These are phyloP conservation scores for Chlorella sp. DNA, from an alignment of 139 green algal species.

Conservation along the genomic window DNA sequence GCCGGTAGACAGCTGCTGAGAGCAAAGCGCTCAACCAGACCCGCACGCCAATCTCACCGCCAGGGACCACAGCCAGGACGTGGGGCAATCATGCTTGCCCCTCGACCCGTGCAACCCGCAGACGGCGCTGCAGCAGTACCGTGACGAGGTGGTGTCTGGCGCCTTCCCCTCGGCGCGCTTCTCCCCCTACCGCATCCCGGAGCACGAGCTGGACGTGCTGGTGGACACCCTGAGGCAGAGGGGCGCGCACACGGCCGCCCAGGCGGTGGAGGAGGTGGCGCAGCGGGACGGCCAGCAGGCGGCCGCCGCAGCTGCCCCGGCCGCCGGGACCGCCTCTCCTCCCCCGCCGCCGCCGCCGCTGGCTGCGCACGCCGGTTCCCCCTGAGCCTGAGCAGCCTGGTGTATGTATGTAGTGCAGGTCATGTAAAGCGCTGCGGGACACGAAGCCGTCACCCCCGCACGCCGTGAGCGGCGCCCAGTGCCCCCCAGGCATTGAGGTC, in stretches of 20 bases:
- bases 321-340: too few relatives aligned
- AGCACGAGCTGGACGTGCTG: constrained; percentile 39
- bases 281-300: constrained; percentile 6
- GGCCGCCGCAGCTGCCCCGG: too few relatives aligned
- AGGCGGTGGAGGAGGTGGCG: constrained; percentile 28
- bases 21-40: not conserved
- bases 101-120: too few relatives aligned
- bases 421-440: too few relatives aligned
- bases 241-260: constrained; percentile 41
- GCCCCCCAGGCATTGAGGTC: too few relatives aligned
- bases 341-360: too few relatives aligned
- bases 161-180: constrained; percentile 63
- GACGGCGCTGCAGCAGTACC: constrained; percentile 68
- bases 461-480: too few relatives aligned
- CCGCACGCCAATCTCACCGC: not conserved
- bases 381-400: too few relatives aligned
- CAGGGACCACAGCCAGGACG: not conserved
- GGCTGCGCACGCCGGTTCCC: too few relatives aligned
- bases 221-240: constrained; percentile 27
- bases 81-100: not conserved
- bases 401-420: too few relatives aligned
- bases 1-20: too few relatives aligned
- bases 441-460: too few relatives aligned
- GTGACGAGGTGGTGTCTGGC: constrained; percentile 62
- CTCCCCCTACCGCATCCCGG: constrained; percentile 81